Percentiles rank a stretch among this genome's conserved stretches.
phyloP scores from a whole-genome alignment of 805 yeast species.

The Ogataea henricii region DNA sequence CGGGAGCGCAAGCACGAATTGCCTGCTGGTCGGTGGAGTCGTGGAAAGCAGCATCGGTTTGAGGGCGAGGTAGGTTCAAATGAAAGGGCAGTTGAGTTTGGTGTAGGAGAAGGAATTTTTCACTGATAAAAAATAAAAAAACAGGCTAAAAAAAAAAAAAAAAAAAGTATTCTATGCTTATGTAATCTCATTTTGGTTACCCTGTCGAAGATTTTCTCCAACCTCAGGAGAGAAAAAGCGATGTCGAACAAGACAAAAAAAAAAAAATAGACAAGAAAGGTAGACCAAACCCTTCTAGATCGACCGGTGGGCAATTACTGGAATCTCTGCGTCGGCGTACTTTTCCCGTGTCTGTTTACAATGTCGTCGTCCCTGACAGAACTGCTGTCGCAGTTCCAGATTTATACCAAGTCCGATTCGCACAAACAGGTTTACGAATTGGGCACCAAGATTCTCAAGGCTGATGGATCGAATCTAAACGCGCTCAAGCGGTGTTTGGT shows the following conservation, averaged over 20 bases:
- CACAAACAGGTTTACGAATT: slow-evolving; percentile 37
- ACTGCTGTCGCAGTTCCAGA: slow-evolving; percentile 37
- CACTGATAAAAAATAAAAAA: no score
- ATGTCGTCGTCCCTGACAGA: slow-evolving; percentile 29
- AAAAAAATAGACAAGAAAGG: neutral
- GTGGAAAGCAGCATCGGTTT: neutral
- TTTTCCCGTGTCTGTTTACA: neutral
- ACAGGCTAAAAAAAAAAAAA: no score
- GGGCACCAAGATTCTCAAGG: slow-evolving; percentile 32
- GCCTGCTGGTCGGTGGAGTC: neutral
- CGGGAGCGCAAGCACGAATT: neutral
- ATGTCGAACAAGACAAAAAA: slow-evolving; percentile 3
- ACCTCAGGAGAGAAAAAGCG: neutral
- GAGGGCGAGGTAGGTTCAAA: no score
- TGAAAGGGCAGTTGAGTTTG: no score
- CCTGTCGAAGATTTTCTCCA: slow-evolving; percentile 8
- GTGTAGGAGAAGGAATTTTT: no score
- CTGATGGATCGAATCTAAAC: slow-evolving; percentile 29
- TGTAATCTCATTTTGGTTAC: slow-evolving; percentile 7
- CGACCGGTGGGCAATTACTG: no score
- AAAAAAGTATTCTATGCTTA: neutral
- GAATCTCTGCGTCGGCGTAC: neutral
- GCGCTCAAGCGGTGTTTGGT: slow-evolving; percentile 48
- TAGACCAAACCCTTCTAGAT: neutral
- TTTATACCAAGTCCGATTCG: slow-evolving; percentile 39